Conservation (phyloP, 768 basidiomycete genomes). For the Clavulina sp. region DNA sequence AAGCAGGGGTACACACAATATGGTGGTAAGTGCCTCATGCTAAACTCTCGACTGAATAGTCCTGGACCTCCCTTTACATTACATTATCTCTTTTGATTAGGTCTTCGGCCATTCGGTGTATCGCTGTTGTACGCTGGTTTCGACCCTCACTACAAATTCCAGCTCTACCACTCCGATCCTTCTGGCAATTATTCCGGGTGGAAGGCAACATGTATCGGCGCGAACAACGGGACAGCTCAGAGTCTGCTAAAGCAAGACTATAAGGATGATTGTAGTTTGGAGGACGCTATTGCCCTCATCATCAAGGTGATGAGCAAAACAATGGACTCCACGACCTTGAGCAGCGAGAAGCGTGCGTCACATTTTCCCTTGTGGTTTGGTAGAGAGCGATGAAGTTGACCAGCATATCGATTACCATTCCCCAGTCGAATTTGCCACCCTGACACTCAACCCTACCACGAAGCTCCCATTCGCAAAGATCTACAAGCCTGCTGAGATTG, state of each 20-base stretch:
- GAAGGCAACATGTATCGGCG: constrained; percentile 97
- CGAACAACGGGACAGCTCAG: constrained; percentile 92
- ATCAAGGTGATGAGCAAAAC: constrained; percentile 97
- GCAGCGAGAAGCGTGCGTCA: constrained; percentile 82
- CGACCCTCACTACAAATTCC: constrained; percentile 90
- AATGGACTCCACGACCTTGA: constrained; percentile 94
- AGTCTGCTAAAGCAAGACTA: constrained; percentile 95
- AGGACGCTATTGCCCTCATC: constrained; percentile 83
- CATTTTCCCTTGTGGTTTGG: not conserved
- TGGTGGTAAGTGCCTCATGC: constrained; percentile 42
- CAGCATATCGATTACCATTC: not conserved
- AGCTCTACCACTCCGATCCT: constrained; percentile 95
- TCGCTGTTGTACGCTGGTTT: constrained; percentile 93
- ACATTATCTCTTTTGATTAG: constrained; percentile 24
- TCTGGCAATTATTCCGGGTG: constrained; percentile 97
- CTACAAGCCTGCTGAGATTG: constrained; percentile 75
- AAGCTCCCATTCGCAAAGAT: constrained; percentile 81
- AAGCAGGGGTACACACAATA: constrained; percentile 98
- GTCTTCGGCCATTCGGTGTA: constrained; percentile 95
- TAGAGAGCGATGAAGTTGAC: not conserved
- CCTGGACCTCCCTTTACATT: not conserved
- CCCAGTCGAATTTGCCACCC: constrained; percentile 80
- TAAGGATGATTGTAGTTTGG: constrained; percentile 81
- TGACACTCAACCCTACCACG: constrained; percentile 64
- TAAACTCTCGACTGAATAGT: not conserved